phyloP scores from a whole-genome alignment of 305 asterid genomes.

The Withania somnifera region DNA sequence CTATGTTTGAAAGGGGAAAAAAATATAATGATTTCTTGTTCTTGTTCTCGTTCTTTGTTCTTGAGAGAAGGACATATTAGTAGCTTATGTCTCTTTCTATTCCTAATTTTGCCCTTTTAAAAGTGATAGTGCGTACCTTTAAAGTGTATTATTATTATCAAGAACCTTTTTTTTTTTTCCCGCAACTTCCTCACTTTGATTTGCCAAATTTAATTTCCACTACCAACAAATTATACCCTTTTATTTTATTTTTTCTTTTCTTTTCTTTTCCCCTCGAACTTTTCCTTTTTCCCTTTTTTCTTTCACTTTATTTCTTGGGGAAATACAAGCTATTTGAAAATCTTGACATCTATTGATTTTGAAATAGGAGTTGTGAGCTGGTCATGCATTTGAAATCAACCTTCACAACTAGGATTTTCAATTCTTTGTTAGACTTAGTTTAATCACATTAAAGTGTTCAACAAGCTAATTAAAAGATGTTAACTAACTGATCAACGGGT shows the following conservation, averaged over 20 bases:
- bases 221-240: background rate
- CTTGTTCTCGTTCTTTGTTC: background rate
- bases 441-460: too few relatives aligned
- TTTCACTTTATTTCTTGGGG: conserved; percentile 7
- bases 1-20: background rate
- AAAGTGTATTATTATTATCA: conserved; percentile 1
- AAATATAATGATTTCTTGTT: background rate
- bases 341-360: background rate
- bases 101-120: background rate
- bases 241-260: background rate
- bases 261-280: background rate
- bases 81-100: background rate
- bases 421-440: too few relatives aligned
- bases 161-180: background rate
- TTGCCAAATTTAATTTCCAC: conserved; percentile 7
- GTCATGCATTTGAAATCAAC: too few relatives aligned
- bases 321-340: background rate
- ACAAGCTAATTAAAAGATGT: too few relatives aligned
- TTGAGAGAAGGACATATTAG: background rate
- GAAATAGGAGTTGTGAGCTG: background rate
- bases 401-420: too few relatives aligned
- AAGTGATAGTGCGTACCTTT: background rate
- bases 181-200: background rate
- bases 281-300: background rate
- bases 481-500: too few relatives aligned